Evolutionary conservation across 2,329 filamentous ascomycete genomes (phyloP), one percentile per base, ranked within the genome.

Genomic region (Monilinia laxa): DNA sequence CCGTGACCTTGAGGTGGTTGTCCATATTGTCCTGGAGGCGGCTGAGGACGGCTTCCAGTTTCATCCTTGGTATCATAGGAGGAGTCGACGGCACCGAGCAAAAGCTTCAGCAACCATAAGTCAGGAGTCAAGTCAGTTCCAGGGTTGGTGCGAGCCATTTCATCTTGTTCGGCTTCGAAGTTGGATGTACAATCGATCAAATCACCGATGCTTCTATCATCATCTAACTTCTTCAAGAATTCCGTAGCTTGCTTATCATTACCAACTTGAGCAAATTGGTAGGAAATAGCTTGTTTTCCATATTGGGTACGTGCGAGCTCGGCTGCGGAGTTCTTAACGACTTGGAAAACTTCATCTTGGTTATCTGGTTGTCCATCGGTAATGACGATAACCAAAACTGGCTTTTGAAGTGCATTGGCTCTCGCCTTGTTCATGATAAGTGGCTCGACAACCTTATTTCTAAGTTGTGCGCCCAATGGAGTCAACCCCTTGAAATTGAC

Each of bases 41-140:
- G 57, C n/a, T 35, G 57, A 28, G 64, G 64, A 42, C 57, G 49
- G 18, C 49, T 42, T n/a, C 51, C 57, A 38, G 23, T 28, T 40
- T 89, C 87, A 70, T 89, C 87, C 76, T 89, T 87, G 71, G 81
- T 82, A 70, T 89, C 87, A 71, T 89, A 89, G 25, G 84, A 86
- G 31, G 82, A 80, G 73, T 90, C 87, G 73, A 90, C 88, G 49
- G 86, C 84, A 68, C 87, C 87, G 35, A 90, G 83, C 62, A 90
- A 84, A 67, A 90, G 81, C 77, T 90, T 90, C 70, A 69, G 53
- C 12, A 65, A 42, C 63, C 63, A 65, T 18, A 65, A 49, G 9
- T 65, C 55, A 16, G 63, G 63, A n/a, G 63, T 65, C 12, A 65
- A 31, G 0, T 65, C 63, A 3, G 31, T 38, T 51, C 63, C 63